phyloP scores from a whole-genome alignment of 257 asterid species.

The Solanum acaule region DNA sequence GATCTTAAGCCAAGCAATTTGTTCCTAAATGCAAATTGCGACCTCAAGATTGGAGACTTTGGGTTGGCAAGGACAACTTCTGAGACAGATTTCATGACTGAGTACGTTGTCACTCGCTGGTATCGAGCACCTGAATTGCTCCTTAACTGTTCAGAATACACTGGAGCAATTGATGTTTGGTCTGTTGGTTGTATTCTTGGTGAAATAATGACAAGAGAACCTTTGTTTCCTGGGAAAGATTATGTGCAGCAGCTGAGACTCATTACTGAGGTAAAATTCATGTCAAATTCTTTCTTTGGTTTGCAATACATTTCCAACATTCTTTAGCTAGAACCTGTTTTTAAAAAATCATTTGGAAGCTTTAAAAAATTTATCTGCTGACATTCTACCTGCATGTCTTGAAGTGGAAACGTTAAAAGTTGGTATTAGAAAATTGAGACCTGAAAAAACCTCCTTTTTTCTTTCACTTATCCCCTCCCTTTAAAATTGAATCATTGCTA shows the following conservation, averaged over 20 bases:
- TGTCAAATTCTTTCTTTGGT: background rate
- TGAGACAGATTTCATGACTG: constrained; percentile 92
- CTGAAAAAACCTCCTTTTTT: background rate
- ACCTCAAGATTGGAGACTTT: constrained; percentile 76
- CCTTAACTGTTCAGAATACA: constrained; percentile 79
- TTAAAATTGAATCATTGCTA: background rate
- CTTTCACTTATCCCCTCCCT: background rate
- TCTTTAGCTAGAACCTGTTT: background rate
- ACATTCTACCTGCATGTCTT: background rate
- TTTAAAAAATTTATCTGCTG: background rate
- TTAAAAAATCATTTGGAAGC: background rate
- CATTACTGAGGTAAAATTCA: constrained; percentile 59
- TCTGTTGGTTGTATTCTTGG: constrained; percentile 85
- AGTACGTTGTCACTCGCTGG: constrained; percentile 91
- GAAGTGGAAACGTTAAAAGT: background rate
- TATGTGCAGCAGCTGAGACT: constrained; percentile 82
- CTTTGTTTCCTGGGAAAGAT: constrained; percentile 79
- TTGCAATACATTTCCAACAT: background rate
- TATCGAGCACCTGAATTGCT: constrained; percentile 88
- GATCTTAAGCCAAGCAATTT: constrained; percentile 88
- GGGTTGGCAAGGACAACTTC: constrained; percentile 87
- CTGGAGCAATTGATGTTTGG: constrained; percentile 88
- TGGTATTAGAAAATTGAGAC: background rate
- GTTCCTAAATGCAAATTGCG: constrained; percentile 71
- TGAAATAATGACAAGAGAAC: constrained; percentile 72